Evolutionary conservation across 2,329 filamentous ascomycete species (phyloP).

Genomic region (Alternaria sp.): DNA sequence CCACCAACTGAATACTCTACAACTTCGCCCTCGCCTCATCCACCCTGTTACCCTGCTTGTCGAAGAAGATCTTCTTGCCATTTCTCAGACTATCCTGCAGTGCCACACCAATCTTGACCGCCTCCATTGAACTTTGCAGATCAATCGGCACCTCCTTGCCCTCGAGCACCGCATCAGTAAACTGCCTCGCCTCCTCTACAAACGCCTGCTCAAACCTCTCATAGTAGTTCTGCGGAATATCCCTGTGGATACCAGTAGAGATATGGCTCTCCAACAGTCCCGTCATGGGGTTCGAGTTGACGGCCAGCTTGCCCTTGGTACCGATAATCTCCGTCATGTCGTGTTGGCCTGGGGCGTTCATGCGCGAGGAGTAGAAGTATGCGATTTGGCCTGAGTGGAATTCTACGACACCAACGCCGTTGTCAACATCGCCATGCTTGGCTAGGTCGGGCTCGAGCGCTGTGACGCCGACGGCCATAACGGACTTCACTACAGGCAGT

Average conservation of each 20-base stretch:
- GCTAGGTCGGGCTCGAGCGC: conserved; percentile 66
- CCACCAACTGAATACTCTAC: conserved; percentile 27
- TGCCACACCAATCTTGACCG: conserved; percentile 66
- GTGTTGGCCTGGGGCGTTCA: conserved; percentile 74
- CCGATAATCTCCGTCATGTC: conserved; percentile 74
- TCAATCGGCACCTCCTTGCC: conserved; percentile 64
- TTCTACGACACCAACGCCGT: conserved; percentile 70
- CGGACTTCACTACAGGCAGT: conserved; percentile 61
- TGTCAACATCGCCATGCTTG: conserved; percentile 68
- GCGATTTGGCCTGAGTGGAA: conserved; percentile 71
- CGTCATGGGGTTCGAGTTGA: conserved; percentile 66
- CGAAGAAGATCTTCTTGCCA: conserved; percentile 62
- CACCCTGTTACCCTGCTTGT: conserved; percentile 60
- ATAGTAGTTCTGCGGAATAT: conserved; percentile 70
- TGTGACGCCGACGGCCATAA: conserved; percentile 65
- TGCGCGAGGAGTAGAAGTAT: conserved; percentile 69
- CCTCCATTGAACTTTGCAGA: conserved; percentile 64
- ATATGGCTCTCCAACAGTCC: conserved; percentile 66
- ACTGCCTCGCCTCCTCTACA: conserved; percentile 70
- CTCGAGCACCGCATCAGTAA: conserved; percentile 67
- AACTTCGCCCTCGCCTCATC: conserved; percentile 49
- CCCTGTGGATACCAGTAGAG: conserved; percentile 62
- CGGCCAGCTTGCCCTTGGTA: conserved; percentile 68
- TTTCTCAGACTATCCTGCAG: conserved; percentile 55
- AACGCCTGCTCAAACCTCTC: conserved; percentile 70